Conservation (phyloP, 2,329 filamentous ascomycete genomes). For the Ilyonectria robusta region DNA sequence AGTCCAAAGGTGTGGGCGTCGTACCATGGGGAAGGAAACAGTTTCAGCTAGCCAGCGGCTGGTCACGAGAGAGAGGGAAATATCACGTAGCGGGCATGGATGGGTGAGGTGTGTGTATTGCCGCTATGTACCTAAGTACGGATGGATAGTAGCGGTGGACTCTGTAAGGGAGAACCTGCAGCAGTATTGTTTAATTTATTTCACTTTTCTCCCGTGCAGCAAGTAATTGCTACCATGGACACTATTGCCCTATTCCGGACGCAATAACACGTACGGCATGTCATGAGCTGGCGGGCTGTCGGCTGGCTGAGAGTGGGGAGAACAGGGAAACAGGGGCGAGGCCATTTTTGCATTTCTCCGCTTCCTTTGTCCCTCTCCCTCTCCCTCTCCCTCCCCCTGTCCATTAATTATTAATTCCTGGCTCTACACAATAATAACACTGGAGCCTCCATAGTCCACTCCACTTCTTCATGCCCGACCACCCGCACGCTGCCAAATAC, state of each 20-base stretch:
- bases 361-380: background rate
- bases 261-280: too few relatives aligned
- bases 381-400: background rate
- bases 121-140: background rate
- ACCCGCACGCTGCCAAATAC: conserved; percentile 18
- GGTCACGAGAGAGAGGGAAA: conserved; percentile 14
- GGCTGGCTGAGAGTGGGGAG: background rate
- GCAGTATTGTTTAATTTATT: too few relatives aligned
- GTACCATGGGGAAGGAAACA: conserved; percentile 2
- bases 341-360: background rate
- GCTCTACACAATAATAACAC: too few relatives aligned
- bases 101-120: background rate
- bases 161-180: background rate
- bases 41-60: conserved; percentile 8
- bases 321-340: background rate
- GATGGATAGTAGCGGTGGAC: too few relatives aligned
- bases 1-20: background rate
- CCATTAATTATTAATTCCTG: background rate
- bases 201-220: too few relatives aligned
- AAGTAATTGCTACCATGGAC: too few relatives aligned
- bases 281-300: too few relatives aligned
- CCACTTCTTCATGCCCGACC: conserved; percentile 38
- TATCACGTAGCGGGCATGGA: background rate
- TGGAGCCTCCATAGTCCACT: background rate
- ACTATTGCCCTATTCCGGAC: too few relatives aligned